Evolutionary conservation across 495 filamentous ascomycete genomes (phyloP).

Genomic region (Haplographium delicatum): DNA sequence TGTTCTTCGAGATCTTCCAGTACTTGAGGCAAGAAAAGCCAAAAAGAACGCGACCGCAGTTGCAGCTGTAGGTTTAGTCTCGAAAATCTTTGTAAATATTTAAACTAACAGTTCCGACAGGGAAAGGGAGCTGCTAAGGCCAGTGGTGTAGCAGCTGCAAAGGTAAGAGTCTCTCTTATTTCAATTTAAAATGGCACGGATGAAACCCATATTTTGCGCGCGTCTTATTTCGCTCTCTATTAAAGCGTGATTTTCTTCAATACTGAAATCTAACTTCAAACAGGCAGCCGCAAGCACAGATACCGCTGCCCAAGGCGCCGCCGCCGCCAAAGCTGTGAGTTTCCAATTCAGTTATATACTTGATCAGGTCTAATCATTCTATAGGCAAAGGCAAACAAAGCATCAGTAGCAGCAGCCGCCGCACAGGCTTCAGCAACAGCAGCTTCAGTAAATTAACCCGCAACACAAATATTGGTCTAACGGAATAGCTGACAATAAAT

Average conservation of each 20-base stretch:
- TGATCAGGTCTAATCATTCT: neutral
- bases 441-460: neutral
- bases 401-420: constrained; percentile 2
- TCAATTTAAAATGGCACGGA: too few species aligned
- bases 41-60: constrained; percentile 16
- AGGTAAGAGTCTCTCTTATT: neutral
- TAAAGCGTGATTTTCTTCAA: too few species aligned
- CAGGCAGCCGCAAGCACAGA: too few species aligned
- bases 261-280: too few species aligned
- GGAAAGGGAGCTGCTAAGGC: neutral
- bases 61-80: neutral
- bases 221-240: too few species aligned
- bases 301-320: neutral
- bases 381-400: neutral
- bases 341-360: neutral
- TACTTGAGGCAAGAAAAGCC: constrained; percentile 17
- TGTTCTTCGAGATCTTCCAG: constrained; percentile 7
- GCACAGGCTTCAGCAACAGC: neutral
- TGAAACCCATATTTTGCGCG: too few species aligned
- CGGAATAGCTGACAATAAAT: neutral
- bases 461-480: neutral
- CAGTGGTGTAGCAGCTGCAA: neutral
- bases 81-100: neutral
- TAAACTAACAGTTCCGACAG: neutral
- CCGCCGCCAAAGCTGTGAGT: constrained; percentile 4